phyloP scores from a whole-genome alignment of 306 rosid genomes.

The Cucumis cinereus region DNA sequence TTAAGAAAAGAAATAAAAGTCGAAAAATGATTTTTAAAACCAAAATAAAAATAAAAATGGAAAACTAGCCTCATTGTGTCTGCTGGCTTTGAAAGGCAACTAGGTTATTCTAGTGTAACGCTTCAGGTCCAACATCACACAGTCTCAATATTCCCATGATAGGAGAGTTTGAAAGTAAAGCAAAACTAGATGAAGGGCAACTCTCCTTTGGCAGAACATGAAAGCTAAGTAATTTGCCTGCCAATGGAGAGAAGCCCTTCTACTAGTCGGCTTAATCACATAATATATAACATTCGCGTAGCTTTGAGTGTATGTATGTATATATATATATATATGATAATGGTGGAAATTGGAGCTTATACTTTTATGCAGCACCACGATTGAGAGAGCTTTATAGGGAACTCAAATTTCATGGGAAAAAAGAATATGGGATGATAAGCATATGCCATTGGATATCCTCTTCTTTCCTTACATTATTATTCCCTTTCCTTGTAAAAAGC shows the following conservation, averaged over 20 bases:
- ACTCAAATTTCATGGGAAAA: neutral
- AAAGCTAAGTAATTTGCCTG: constrained; percentile 16
- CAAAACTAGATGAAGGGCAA: constrained; percentile 53
- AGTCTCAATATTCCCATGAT: too few relatives aligned
- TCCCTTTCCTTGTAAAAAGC: neutral
- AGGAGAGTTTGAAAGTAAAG: constrained; percentile 15
- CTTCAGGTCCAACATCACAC: too few relatives aligned
- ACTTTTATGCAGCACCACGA: neutral
- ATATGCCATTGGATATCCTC: constrained; percentile 53
- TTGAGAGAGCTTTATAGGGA: neutral
- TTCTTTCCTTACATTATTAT: neutral
- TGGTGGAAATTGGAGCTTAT: neutral
- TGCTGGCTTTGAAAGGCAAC: too few relatives aligned
- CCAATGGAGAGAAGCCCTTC: constrained; percentile 62
- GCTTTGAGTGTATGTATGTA: too few relatives aligned
- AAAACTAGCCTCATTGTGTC: too few relatives aligned
- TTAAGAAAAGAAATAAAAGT: too few relatives aligned
- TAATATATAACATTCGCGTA: too few relatives aligned
- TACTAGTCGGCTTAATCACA: constrained; percentile 29
- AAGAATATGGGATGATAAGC: constrained; percentile 11
- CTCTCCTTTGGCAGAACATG: constrained; percentile 76
- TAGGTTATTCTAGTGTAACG: too few relatives aligned
- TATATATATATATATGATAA: too few relatives aligned
- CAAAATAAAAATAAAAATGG: too few relatives aligned
- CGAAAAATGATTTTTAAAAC: too few relatives aligned